phyloP scores from a whole-genome alignment of 225 moss, liverwort and hornwort genomes.

The Anthoceros angustus region DNA sequence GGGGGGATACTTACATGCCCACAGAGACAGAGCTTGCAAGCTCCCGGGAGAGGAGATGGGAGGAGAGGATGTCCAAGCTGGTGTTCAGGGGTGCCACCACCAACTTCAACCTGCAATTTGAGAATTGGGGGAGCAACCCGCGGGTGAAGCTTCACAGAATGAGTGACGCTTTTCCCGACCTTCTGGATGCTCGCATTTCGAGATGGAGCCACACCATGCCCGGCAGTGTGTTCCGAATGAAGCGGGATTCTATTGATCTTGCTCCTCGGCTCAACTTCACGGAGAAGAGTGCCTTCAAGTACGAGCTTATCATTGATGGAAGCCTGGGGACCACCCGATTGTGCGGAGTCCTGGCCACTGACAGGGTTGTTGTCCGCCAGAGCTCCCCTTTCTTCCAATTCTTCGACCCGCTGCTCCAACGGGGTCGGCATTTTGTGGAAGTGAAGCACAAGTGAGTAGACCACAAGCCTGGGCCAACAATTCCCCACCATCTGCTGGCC shows the following conservation, averaged over 20 bases:
- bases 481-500: neutral
- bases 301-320: neutral
- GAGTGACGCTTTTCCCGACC: neutral
- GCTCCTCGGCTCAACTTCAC: neutral
- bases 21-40: neutral
- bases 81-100: conserved; percentile 2
- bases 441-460: neutral
- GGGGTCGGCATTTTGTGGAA: neutral
- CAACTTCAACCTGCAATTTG: neutral
- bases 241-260: neutral
- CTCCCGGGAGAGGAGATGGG: neutral
- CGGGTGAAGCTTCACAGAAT: neutral
- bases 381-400: neutral
- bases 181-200: neutral
- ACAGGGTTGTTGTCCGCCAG: neutral
- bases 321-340: neutral
- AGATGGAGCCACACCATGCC: neutral
- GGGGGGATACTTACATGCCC: neutral
- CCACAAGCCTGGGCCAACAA: neutral
- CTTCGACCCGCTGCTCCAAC: neutral
- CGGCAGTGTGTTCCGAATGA: neutral
- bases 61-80: neutral
- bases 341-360: neutral
- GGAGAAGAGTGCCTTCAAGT: neutral
- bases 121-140: neutral